phyloP scores from a whole-genome alignment of 495 filamentous ascomycete genomes.

The Parathielavia hyrcaniae region DNA sequence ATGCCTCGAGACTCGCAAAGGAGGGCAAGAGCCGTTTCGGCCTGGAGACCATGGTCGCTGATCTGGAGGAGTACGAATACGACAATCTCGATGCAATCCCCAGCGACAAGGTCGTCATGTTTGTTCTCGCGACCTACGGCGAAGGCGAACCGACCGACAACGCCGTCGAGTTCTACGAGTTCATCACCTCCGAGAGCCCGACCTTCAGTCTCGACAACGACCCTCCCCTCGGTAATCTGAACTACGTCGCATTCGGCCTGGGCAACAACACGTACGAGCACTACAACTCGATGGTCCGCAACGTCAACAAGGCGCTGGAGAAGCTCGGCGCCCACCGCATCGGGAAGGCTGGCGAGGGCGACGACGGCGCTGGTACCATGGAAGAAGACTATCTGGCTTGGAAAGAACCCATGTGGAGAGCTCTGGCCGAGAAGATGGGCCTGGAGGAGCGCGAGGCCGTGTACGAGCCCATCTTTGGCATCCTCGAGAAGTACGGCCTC shows the following conservation, averaged over 20 bases:
- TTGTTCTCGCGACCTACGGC: conserved; percentile 95
- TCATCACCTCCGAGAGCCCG: conserved; percentile 74
- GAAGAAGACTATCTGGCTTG: conserved; percentile 98
- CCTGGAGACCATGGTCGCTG: conserved; percentile 96
- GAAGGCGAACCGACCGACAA: conserved; percentile 99
- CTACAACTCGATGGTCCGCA: conserved; percentile 97
- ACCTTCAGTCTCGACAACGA: conserved; percentile 76
- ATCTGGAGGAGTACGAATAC: conserved; percentile 96
- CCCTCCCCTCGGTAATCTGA: conserved; percentile 72
- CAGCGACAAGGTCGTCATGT: conserved; percentile 84
- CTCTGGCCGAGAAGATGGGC: conserved; percentile 70
- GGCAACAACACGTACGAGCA: conserved; percentile 99
- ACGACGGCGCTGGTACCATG: conserved; percentile 98
- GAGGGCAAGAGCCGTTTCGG: conserved; percentile 95
- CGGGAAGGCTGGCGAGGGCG: conserved; percentile 85
- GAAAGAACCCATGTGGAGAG: conserved; percentile 99
- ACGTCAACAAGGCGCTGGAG: conserved; percentile 69
- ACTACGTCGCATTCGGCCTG: conserved; percentile 91
- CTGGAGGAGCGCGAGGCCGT: conserved; percentile 93
- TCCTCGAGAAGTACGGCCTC: conserved; percentile 69
- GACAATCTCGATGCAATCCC: conserved; percentile 88
- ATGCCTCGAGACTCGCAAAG: conserved; percentile 94
- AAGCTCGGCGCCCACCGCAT: conserved; percentile 80
- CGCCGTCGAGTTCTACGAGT: conserved; percentile 98
- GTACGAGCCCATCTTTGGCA: conserved; percentile 87